Evolutionary conservation across 31 red algal species (phyloP), one percentile per base, ranked within the genome.

Genomic region (Porphyra umbilicalis): DNA sequence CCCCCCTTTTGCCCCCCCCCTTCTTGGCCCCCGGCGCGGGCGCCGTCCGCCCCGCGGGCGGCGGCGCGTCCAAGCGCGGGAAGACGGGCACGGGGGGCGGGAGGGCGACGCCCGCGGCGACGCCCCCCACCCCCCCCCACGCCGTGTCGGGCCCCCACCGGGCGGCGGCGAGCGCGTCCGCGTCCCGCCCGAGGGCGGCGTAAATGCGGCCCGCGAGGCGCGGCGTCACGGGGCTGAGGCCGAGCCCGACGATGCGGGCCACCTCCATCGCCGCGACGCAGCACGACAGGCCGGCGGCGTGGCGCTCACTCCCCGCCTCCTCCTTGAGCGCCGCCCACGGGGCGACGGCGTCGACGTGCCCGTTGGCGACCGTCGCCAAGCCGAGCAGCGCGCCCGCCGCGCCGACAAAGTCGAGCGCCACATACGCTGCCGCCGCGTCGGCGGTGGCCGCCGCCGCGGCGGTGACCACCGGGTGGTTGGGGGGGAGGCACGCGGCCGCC

Each of bases 311-410:
- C 18, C 11, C 38, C 16, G 80, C 68, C 84, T 90, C 86, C 34
- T 88, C 75, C 74, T 95, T 95, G 38, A 99, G 91, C 36, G 87
- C 89, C 40, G 78, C 92, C 97, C 97, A 99, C 35, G 97, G 97
- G 10, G 91, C 93, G 7, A 92, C 91, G 35, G 83, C 85, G 81
- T 94, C 97, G 76, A 99, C 96, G 83, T 89, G 90, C 6, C 57
- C 80, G 85, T 99, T 99, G 33, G 97, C 93, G 38, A 79, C 84
- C 35, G 42, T 84, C 1, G 89, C 83, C 14, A 96, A 77, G 20
- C 68, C 35, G 88, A 99, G 88, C 39, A 99, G 76, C 15, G 83
- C 75, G 8, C 92, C 36, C 75, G 87, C 90, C 2, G 97, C 97
- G 33, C 80, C 89, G 25, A 88, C 40, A 85, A 99, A 99, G 71